phyloP scores from a whole-genome alignment of 2,329 filamentous ascomycete genomes.

The Pseudofabraea citricarpa region DNA sequence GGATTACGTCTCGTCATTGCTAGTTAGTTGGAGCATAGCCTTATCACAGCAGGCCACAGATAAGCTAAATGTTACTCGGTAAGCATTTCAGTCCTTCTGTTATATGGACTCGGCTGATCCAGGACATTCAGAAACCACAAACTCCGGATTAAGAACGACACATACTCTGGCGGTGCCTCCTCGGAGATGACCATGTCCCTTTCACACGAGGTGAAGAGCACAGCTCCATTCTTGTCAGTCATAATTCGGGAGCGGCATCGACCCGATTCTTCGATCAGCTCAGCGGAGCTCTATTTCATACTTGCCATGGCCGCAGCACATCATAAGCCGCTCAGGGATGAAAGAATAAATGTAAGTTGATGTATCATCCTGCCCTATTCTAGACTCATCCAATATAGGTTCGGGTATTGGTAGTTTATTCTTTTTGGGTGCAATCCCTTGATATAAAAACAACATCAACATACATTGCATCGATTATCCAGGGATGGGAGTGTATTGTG shows the following conservation, averaged over 20 bases:
- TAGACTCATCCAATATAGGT: neutral
- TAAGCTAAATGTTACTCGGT: neutral
- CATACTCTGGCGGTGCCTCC: neutral
- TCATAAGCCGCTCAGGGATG: neutral
- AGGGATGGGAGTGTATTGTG: neutral
- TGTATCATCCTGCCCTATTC: neutral
- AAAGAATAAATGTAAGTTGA: neutral
- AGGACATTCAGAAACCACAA: neutral
- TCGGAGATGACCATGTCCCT: neutral
- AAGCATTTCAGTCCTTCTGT: neutral
- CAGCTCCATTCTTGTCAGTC: neutral
- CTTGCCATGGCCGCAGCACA: neutral
- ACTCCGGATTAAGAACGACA: neutral
- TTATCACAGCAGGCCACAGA: neutral
- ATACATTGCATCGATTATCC: constrained; percentile 3
- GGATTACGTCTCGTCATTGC: neutral
- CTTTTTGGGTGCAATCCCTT: neutral
- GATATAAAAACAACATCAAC: neutral
- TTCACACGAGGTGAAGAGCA: neutral
- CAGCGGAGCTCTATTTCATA: constrained; percentile 2
- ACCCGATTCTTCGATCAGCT: neutral
- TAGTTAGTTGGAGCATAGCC: neutral
- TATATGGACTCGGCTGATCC: neutral
- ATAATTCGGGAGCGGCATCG: neutral
- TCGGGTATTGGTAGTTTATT: neutral